Base-by-base conservation (phyloP, 495 filamentous ascomycete genomes). In the Podospora comata region DNA sequence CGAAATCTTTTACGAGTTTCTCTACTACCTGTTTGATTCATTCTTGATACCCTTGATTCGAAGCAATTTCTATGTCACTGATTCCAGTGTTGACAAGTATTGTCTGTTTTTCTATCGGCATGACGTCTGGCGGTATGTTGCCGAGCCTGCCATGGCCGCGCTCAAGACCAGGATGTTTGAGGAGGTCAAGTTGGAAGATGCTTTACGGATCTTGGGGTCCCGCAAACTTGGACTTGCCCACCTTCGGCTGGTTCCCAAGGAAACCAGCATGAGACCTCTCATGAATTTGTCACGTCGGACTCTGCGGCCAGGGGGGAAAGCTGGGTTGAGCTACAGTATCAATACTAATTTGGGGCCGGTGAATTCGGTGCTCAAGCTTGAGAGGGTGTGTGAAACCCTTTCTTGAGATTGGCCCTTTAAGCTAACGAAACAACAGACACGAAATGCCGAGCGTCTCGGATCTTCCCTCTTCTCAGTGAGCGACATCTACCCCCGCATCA, bases 21-120 rank as follows among this genome's bases (percentile, higher is more conserved):
- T 97, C 0, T 98, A 97, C 79, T 99, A 93, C 77, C 68, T 96
- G 2, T 94, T 98, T 70, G 94, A 99, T 72, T 96, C 93, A 0
- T 81, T 98, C 30, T 72, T 99, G 19, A 92, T 97, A 68, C 95
- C 95, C 6, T 85, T 98, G 0, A 85, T 99, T 62, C 88, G 92
- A 18, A 85, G 85, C 23, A 91, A 95, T 73, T 99, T 99, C 71
- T 92, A 99, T 71, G 92, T 97, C 27, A 99, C 95, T 0, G 95
- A 99, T 76, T 94, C 92, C 2, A 92, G 88, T 70, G 80, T 83
- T 5, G 89, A 97, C 72, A 85, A 87, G 27, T 92, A 96, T 73
- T 88, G 88, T 6, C 80, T 98, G 0, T 97, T 97, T 77, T 99
- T 92, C 80, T 98, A 97, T 72, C 89, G 94, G 4, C 96, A 99